These are phyloP conservation scores for Pezicula neosporulosa DNA, from an alignment of 2,329 filamentous ascomycete genomes.

Conservation along the genomic window DNA sequence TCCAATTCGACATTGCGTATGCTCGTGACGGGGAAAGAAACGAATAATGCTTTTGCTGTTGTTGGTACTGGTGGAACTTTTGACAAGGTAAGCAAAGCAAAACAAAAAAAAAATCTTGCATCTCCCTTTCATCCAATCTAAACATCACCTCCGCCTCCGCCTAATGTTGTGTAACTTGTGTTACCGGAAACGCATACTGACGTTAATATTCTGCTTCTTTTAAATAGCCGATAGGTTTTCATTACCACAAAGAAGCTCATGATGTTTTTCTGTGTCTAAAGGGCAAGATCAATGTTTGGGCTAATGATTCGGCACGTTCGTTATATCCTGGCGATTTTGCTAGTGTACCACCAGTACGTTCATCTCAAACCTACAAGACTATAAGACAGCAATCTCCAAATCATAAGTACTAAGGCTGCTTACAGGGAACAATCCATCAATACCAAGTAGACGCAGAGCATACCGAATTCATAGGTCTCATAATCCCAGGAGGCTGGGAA, in stretches of 20 bases:
- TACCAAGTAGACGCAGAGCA: slow-evolving; percentile 51
- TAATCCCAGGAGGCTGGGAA: slow-evolving; percentile 55
- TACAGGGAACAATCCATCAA: slow-evolving; percentile 48
- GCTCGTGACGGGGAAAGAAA: slow-evolving; percentile 24
- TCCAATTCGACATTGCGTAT: slow-evolving; percentile 21
- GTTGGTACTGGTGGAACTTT: slow-evolving; percentile 21
- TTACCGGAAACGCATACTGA: too few relatives aligned
- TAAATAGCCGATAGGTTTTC: slow-evolving; percentile 39
- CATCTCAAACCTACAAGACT: too few relatives aligned
- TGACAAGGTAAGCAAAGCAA: slow-evolving; percentile 7
- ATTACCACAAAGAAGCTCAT: slow-evolving; percentile 53
- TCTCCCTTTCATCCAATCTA: too few relatives aligned
- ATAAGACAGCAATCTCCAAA: background rate
- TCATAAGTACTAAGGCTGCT: slow-evolving; percentile 2
- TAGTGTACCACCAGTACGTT: slow-evolving; percentile 49
- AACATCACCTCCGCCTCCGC: too few relatives aligned
- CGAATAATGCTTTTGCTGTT: slow-evolving; percentile 22
- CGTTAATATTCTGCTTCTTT: too few relatives aligned
- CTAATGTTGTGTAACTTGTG: too few relatives aligned
- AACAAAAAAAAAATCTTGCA: too few relatives aligned
- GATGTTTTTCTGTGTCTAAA: slow-evolving; percentile 55
- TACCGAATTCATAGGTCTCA: slow-evolving; percentile 50
- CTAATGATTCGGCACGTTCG: slow-evolving; percentile 50
- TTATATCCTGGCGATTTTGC: slow-evolving; percentile 55
- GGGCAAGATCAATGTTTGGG: slow-evolving; percentile 53